phyloP scores from a whole-genome alignment of 2,329 filamentous ascomycete genomes.

The Corinectria fuckeliana region DNA sequence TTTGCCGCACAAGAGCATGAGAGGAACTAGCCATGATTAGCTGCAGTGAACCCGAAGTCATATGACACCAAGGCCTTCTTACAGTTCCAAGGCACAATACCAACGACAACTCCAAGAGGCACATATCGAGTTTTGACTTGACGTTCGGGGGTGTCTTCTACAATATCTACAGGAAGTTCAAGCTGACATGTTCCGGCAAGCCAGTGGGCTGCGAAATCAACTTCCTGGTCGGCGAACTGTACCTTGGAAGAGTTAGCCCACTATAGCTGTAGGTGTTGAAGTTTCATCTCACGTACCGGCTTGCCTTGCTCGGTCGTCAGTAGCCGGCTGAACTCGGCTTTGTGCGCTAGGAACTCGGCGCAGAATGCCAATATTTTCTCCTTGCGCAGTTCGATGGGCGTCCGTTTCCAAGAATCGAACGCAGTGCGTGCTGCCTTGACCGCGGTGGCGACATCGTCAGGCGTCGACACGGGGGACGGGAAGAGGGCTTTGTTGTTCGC shows the following conservation, averaged over 20 bases:
- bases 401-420: background rate
- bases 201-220: background rate
- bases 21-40: background rate
- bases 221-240: background rate
- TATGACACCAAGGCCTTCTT: background rate
- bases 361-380: background rate
- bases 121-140: background rate
- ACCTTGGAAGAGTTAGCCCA: background rate
- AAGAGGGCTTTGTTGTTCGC: background rate
- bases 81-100: conserved; percentile 6
- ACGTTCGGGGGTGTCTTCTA: background rate
- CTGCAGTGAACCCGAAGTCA: background rate
- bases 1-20: conserved; percentile 44
- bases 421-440: background rate
- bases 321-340: background rate
- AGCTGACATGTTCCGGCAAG: background rate
- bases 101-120: conserved; percentile 2
- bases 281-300: background rate
- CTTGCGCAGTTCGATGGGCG: background rate
- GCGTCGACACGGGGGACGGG: background rate
- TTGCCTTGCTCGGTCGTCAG: background rate
- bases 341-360: background rate
- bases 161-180: background rate
- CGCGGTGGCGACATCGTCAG: background rate
- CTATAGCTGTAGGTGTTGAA: background rate